Evolutionary conservation across 768 basidiomycete species (phyloP).

Genomic region (Mycena haematopus): DNA sequence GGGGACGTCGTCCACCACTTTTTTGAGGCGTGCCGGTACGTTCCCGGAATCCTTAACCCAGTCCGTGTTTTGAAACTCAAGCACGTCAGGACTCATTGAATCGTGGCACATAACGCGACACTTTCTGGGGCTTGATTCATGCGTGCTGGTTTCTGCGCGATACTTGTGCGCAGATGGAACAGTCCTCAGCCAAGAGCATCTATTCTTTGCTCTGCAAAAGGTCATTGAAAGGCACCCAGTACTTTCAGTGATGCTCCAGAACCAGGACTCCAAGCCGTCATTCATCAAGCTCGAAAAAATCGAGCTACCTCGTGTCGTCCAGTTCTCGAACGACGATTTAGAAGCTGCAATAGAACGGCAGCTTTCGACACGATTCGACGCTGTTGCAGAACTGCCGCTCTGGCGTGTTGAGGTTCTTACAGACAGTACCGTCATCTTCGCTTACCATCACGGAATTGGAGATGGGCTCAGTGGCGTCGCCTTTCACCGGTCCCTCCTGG

Average conservation of each 20-base stretch:
- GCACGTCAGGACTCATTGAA: conserved; percentile 41
- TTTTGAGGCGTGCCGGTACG: conserved; percentile 9
- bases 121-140: conserved; percentile 41
- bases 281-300: conserved; percentile 40
- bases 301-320: conserved; percentile 38
- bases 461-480: conserved; percentile 49
- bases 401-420: conserved; percentile 46
- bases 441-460: conserved; percentile 46
- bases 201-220: conserved; percentile 37
- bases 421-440: conserved; percentile 42
- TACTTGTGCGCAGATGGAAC: conserved; percentile 32
- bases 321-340: conserved; percentile 36
- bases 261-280: conserved; percentile 28
- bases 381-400: conserved; percentile 36
- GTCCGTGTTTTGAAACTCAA: not conserved
- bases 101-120: conserved; percentile 41
- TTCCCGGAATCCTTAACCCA: not conserved
- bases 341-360: conserved; percentile 34
- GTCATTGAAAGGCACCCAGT: conserved; percentile 40
- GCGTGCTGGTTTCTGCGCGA: conserved; percentile 40
- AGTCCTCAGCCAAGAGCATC: conserved; percentile 30
- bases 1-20: not conserved
- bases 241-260: conserved; percentile 38
- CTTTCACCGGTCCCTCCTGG: conserved; percentile 42
- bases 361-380: conserved; percentile 37